Base-by-base conservation (phyloP, 78 protist genomes). In the Andalucia godoyi region DNA sequence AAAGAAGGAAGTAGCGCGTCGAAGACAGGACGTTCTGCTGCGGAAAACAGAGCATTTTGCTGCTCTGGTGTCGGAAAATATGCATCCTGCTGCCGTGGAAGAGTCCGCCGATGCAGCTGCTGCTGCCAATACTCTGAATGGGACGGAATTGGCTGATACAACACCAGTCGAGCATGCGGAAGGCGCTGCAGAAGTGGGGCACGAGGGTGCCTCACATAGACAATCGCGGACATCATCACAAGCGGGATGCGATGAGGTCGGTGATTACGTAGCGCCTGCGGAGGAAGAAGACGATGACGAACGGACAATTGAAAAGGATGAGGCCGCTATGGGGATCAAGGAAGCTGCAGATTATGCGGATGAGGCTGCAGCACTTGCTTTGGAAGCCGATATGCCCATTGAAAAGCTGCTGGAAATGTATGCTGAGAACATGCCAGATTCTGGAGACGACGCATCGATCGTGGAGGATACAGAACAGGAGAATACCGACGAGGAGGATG, bases 41-140 rank as follows among this genome's bases (percentile, higher is more conserved):
- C 85, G 62, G 0, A 70, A 85, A 53, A 80, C 91, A 32, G 84
- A 68, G 39, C 15, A 52, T 4, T 76, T 34, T 21, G 61, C 87
- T 13, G 1, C 7, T n/a, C 12, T 61, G 49, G 23, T 86, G 21
- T 33, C 38, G 6, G 38, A 27, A 13, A 41, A 51, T 7, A 4
- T 72, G 18, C 71, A 47, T n/a, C 63, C 64, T 33, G 17, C 6
- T 7, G 40, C 30, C 55, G 10, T 9, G 15, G 12, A 12, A 25
- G 4, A 27, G 1, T 8, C 51, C 21, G 27, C 10, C 4, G 1
- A 13, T 12, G 1, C 10, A 66, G 12, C 46, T 7, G 37, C 5
- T 12, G 66, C n/a, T n/a, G n/a, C n/a, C n/a, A n/a, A n/a, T n/a
- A n/a, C 68, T 51, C 72, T 9, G 30, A 10, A 6, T 9, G 64